Evolutionary conservation across 2,329 filamentous ascomycete species (phyloP), one percentile per base, ranked within the genome.

Genomic region (Talaromyces sp.): DNA sequence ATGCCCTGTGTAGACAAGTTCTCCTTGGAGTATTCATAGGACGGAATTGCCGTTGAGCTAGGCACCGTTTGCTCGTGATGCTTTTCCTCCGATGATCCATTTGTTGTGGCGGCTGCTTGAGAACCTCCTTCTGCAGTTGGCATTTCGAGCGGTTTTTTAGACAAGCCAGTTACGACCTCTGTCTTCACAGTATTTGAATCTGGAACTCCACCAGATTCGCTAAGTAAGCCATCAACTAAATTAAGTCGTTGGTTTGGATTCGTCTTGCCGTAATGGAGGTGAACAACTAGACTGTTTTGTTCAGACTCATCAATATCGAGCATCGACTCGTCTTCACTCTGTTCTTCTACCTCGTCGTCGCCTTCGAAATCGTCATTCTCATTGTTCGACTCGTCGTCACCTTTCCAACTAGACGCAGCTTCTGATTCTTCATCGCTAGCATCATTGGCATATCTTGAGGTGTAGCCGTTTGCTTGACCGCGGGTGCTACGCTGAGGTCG

Each of bases 321-420:
- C 45, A 88, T 85, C n/a, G 76, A 75, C 36, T 77, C 79, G 65
- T 77, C 76, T 19, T 77, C 78, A 61, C 77, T 80, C 53, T 74
- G 72, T 58, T 59, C 56, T 29, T 59, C 80, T 61, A n/a, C n/a
- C n/a, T 61, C 59, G 47, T 58, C 61, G 31, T 67, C 65, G 15
- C 61, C 61, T 58, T 91, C 88, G 5, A 89, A 89, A 29, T 88
- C 87, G 31, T 88, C 87, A 8, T 89, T 89, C 36, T 88, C 87
- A 29, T 84, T 86, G 64, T 92, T 86, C 43, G 90, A 88, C 65
- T 90, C 90, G 65, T 93, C 91, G 64, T 90, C 91, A 11, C 89
- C 89, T 53, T 92, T 89, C 74, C 76, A 83, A 65, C 83, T 85
- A 17, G 83, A 85, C 31, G 79, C 79, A 5, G 79, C 83, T 62